Evolutionary conservation across 1,139 yeast species (phyloP), one percentile per base, ranked within the genome.

Genomic region (Meyerozyma carpophila): DNA sequence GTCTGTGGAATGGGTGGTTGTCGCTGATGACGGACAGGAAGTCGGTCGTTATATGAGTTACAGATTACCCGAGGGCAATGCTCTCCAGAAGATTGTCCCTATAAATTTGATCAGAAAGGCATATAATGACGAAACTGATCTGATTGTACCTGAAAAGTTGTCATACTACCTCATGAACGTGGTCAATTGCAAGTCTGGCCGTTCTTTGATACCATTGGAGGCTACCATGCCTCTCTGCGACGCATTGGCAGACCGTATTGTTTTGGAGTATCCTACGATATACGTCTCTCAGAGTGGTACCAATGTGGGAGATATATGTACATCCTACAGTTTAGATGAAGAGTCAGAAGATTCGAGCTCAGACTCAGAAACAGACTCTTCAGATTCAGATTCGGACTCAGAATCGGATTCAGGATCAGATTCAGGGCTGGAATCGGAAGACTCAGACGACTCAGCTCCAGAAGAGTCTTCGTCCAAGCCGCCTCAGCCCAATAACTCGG

Each of bases 231-330:
- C 55, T 2, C 53, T 80, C 37, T 73, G 71, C 0, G 79, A 76
- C 13, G 71, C 70, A 1, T 57, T 90, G 34, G 63, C 68, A 44
- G 80, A 80, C 42, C 71, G 73, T 45, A 71, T 82, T 0, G 87
- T 90, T 0, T 65, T 89, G 34, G 96, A 89, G 58, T 88, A 76
- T 53, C 96, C 96, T 0, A 84, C 91, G 0, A 66, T 88, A 4
- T 75, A 69, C 47, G 69, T 85, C 5, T 47, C 36, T 40, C 37
- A 16, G 27, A 37, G 43, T 10, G 45, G 46, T 3, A 37, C 49
- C n/a, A 39, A 42, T 5, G 41, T 39, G 42, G 47, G 24, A 10
- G 26, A 20, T 9, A 16, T 31, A 16, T 31, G 20, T 13, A 31
- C 34, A 13, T 28, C 32, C 5, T 31, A 31, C 14, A 40, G 13